Evolutionary conservation across 2,329 filamentous ascomycete species (phyloP).

Genomic region (Cladosporium austrohemisphaericum): DNA sequence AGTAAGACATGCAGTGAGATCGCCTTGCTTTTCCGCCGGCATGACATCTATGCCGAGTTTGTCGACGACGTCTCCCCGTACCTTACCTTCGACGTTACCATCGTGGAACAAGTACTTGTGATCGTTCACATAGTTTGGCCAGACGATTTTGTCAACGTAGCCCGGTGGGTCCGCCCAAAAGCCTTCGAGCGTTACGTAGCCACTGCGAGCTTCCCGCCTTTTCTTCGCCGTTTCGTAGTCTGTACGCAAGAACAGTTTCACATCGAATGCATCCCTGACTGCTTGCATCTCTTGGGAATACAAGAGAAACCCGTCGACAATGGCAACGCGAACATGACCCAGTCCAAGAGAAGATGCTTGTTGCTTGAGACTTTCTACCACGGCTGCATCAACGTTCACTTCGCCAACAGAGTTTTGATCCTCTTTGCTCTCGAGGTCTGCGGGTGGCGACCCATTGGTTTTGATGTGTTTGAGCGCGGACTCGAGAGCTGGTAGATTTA

Average conservation of each 20-base stretch:
- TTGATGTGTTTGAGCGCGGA: slow-evolving; percentile 68
- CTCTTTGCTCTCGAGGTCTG: slow-evolving; percentile 53
- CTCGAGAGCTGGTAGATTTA: slow-evolving; percentile 68
- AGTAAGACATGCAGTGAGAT: slow-evolving; percentile 35
- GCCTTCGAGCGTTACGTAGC: slow-evolving; percentile 75
- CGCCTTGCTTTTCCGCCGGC: slow-evolving; percentile 26
- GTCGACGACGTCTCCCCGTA: slow-evolving; percentile 44
- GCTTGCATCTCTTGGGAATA: slow-evolving; percentile 58
- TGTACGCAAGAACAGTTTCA: slow-evolving; percentile 74
- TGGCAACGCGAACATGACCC: slow-evolving; percentile 50
- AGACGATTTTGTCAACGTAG: slow-evolving; percentile 91
- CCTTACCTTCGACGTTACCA: slow-evolving; percentile 59
- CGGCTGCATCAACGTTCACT: slow-evolving; percentile 37
- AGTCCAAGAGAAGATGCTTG: slow-evolving; percentile 24
- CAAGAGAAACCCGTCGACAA: slow-evolving; percentile 87
- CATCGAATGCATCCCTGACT: slow-evolving; percentile 61
- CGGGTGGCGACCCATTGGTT: slow-evolving; percentile 59
- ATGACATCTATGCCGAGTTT: slow-evolving; percentile 29
- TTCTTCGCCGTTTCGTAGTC: slow-evolving; percentile 60
- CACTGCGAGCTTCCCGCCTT: slow-evolving; percentile 64
- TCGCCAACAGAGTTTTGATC: slow-evolving; percentile 52
- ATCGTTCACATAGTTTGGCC: slow-evolving; percentile 85
- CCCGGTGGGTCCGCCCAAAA: slow-evolving; percentile 95
- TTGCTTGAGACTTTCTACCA: slow-evolving; percentile 31
- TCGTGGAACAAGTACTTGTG: slow-evolving; percentile 76